These are phyloP conservation scores for Juglanconis sp. DNA, from an alignment of 2,329 filamentous ascomycete genomes.

Conservation along the genomic window DNA sequence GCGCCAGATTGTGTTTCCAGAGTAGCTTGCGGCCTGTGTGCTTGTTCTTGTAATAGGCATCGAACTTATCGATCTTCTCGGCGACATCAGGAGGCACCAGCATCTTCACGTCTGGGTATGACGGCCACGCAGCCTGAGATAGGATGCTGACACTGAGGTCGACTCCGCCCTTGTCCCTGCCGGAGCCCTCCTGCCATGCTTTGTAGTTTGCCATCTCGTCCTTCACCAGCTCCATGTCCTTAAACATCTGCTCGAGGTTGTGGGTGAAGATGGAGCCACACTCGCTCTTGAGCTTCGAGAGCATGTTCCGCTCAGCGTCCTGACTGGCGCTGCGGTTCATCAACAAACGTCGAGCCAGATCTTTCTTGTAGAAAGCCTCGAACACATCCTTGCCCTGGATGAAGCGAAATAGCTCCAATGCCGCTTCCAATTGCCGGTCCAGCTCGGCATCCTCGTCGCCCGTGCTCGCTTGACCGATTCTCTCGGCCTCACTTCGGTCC, in stretches of 20 bases:
- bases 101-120: slow-evolving; percentile 72
- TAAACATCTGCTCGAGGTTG: slow-evolving; percentile 99
- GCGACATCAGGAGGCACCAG: slow-evolving; percentile 70
- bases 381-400: slow-evolving; percentile 97
- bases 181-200: slow-evolving; percentile 53
- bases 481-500: slow-evolving; percentile 56
- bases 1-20: slow-evolving; percentile 92
- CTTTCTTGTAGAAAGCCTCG: slow-evolving; percentile 98
- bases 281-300: slow-evolving; percentile 85
- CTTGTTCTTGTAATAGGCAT: slow-evolving; percentile 81
- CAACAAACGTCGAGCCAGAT: slow-evolving; percentile 81
- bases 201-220: slow-evolving; percentile 94
- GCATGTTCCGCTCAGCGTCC: slow-evolving; percentile 94
- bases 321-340: slow-evolving; percentile 92
- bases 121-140: slow-evolving; percentile 90
- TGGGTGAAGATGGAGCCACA: slow-evolving; percentile 93
- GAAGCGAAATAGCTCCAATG: slow-evolving; percentile 91
- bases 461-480: slow-evolving; percentile 61
- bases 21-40: slow-evolving; percentile 82
- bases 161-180: slow-evolving; percentile 47
- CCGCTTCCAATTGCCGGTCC: slow-evolving; percentile 87
- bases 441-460: slow-evolving; percentile 90
- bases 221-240: slow-evolving; percentile 87
- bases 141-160: slow-evolving; percentile 86
- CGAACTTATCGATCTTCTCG: slow-evolving; percentile 75